Evolutionary conservation across 2,329 filamentous ascomycete species (phyloP).

Genomic region (Teratosphaeria pseudoeucalypti): DNA sequence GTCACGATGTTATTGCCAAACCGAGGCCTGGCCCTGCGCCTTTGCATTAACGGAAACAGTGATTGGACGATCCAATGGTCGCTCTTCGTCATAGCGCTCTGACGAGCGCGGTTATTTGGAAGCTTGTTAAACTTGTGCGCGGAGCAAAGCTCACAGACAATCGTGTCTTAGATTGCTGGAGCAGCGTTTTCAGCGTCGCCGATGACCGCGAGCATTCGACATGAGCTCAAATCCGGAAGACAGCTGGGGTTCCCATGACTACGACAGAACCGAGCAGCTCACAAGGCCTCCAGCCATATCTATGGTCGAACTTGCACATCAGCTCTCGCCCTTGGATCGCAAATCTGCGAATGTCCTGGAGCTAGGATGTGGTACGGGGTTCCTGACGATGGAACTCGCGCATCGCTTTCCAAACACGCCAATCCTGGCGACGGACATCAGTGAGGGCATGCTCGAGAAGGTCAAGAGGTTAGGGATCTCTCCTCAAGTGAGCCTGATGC

Average conservation of each 20-base stretch:
- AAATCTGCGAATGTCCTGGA: not conserved
- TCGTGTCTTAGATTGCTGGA: not conserved
- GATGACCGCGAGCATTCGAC: not conserved
- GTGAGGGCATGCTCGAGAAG: not conserved
- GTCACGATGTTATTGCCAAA: not conserved
- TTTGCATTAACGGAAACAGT: not conserved
- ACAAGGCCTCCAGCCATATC: not conserved
- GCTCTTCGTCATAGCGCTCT: not conserved
- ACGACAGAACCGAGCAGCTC: not conserved
- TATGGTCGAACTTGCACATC: not conserved
- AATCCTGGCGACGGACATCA: not conserved
- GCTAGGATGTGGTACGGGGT: not conserved
- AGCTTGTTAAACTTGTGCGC: not conserved
- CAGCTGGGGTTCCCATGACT: not conserved
- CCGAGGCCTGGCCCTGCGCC: too few species aligned
- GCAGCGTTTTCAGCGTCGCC: not conserved
- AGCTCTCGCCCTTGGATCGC: not conserved
- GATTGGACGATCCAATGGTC: not conserved
- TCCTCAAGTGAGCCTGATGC: not conserved
- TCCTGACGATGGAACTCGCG: not conserved
- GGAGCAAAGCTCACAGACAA: not conserved
- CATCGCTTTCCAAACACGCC: not conserved
- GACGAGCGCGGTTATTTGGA: not conserved
- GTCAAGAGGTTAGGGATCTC: not conserved
- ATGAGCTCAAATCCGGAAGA: not conserved